Conservation (phyloP, 352 stramenopile genomes). For the Phytopythium litorale region DNA sequence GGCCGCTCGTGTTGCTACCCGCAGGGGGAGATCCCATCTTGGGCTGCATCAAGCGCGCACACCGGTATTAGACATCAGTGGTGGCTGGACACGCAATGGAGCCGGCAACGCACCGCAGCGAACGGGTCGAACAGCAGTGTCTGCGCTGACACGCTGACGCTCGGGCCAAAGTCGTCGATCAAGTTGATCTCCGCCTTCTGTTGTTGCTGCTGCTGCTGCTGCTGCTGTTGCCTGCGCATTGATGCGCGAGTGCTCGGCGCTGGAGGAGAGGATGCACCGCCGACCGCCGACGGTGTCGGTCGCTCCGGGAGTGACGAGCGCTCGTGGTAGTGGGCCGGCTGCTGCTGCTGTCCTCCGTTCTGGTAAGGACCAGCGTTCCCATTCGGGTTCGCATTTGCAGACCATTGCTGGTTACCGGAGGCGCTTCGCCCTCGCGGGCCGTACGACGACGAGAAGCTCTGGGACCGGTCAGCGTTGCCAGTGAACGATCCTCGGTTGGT, state of each 20-base stretch:
- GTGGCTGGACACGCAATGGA: too few relatives aligned
- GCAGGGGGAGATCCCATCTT: slow-evolving; percentile 21
- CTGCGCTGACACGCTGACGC: slow-evolving; percentile 57
- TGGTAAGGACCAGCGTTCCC: background rate
- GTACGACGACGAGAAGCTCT: background rate
- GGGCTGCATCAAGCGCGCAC: slow-evolving; percentile 11
- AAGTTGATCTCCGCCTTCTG: slow-evolving; percentile 71
- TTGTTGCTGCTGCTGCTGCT: slow-evolving; percentile 16
- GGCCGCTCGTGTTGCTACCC: slow-evolving; percentile 2
- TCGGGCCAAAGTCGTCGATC: slow-evolving; percentile 66
- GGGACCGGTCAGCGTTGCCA: slow-evolving; percentile 1
- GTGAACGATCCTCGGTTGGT: slow-evolving; percentile 19
- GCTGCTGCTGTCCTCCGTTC: slow-evolving; percentile 12
- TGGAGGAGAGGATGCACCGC: slow-evolving; percentile 8
- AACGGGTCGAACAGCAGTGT: slow-evolving; percentile 74
- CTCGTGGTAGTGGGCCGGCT: slow-evolving; percentile 16
- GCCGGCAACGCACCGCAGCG: slow-evolving; percentile 35
- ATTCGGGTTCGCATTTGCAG: background rate
- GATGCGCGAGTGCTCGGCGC: slow-evolving; percentile 9
- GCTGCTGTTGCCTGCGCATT: slow-evolving; percentile 6
- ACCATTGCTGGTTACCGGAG: slow-evolving; percentile 7
- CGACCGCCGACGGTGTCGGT: slow-evolving; percentile 8
- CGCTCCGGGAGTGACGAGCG: slow-evolving; percentile 22
- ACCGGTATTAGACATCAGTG: background rate
- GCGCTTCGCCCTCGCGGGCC: background rate